These are phyloP conservation scores for Chondrostereum purpureum DNA, from an alignment of 1,284 basidiomycete genomes.

Conservation along the genomic window DNA sequence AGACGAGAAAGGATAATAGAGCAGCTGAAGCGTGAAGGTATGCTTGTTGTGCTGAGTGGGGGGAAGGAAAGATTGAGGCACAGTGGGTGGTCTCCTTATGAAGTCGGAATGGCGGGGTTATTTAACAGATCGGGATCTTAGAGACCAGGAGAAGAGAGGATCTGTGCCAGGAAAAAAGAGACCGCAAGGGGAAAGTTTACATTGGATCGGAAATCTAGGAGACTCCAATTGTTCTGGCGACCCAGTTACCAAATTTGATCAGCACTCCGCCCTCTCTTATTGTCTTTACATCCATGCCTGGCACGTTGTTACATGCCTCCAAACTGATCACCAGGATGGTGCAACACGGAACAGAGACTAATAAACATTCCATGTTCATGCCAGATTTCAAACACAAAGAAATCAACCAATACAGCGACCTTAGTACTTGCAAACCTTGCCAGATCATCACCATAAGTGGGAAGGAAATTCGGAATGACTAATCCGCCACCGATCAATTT, in stretches of 20 bases:
- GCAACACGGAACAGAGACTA: too few species aligned
- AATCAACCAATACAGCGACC: too few species aligned
- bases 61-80: background rate
- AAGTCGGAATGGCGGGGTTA: slow-evolving; percentile 1
- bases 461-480: too few species aligned
- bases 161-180: slow-evolving; percentile 2
- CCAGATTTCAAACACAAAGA: too few species aligned
- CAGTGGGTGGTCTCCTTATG: background rate
- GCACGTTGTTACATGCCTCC: slow-evolving; percentile 2
- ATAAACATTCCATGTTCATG: too few species aligned
- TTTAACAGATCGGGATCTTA: slow-evolving; percentile 1
- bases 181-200: background rate
- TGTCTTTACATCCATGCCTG: slow-evolving; percentile 7
- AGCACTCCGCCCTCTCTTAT: slow-evolving; percentile 2
- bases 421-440: too few species aligned
- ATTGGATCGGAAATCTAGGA: slow-evolving; percentile 5
- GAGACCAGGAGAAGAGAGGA: too few species aligned
- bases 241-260: slow-evolving; percentile 7
- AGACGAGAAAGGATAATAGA: background rate
- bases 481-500: too few species aligned
- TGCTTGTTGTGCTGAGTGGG: background rate
- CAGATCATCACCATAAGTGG: too few species aligned
- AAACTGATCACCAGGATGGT: too few species aligned
- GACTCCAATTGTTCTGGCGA: slow-evolving; percentile 8
- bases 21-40: too few species aligned